Percentiles rank a stretch among this genome's conserved stretches.
Evolutionary conservation across 441 rosid species (phyloP).

Genomic region (Populus hybrid): DNA sequence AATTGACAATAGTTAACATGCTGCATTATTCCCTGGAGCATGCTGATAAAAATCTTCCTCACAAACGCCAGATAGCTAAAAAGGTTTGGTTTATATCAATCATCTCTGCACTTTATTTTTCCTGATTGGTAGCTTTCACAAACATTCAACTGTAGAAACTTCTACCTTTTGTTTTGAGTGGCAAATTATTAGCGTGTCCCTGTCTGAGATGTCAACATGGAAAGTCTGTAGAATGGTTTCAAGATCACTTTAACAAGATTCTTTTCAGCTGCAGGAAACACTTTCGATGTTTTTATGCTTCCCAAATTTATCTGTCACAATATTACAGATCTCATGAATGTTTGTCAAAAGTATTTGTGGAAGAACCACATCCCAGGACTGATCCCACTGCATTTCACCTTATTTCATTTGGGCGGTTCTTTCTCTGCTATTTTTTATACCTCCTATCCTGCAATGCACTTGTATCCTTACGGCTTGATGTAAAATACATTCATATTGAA

Average conservation of each 20-base stretch:
- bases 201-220: no score
- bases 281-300: no score
- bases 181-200: no score
- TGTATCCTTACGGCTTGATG: no score
- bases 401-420: background rate
- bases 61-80: slow-evolving; percentile 23
- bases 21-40: slow-evolving; percentile 73
- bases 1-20: slow-evolving; percentile 52
- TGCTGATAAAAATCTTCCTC: slow-evolving; percentile 66
- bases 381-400: no score
- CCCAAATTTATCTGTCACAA: no score
- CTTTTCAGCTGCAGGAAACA: no score
- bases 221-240: background rate
- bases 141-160: background rate
- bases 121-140: background rate
- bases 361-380: no score
- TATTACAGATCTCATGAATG: background rate
- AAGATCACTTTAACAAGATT: background rate
- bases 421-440: background rate
- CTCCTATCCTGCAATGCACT: background rate
- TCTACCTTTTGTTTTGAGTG: background rate
- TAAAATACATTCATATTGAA: background rate
- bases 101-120: background rate
- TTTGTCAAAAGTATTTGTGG: background rate
- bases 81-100: slow-evolving; percentile 35